phyloP scores from a whole-genome alignment of 768 basidiomycete species.

The Mycena chlorophos region DNA sequence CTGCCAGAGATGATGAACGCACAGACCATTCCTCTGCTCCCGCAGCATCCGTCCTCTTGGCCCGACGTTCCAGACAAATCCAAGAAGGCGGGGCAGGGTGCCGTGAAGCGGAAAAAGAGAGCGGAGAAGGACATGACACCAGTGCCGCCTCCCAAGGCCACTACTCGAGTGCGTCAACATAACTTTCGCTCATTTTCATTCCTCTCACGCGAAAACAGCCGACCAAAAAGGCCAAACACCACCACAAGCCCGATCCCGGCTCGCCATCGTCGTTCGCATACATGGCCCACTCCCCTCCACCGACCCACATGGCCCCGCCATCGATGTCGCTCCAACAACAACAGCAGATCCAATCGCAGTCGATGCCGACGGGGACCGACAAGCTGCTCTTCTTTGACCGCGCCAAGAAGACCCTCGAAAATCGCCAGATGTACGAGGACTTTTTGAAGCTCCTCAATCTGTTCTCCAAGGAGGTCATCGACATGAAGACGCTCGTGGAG shows the following conservation, averaged over 20 bases:
- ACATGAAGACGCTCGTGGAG: constrained; percentile 78
- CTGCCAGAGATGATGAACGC: constrained; percentile 62
- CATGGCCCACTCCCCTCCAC: constrained; percentile 43
- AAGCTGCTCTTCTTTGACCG: constrained; percentile 94
- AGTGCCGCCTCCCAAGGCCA: constrained; percentile 51
- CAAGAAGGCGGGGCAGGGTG: constrained; percentile 47
- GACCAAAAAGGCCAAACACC: constrained; percentile 64
- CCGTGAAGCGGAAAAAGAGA: constrained; percentile 59
- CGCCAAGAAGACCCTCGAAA: constrained; percentile 78
- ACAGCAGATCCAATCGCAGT: constrained; percentile 22
- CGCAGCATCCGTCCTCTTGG: constrained; percentile 53
- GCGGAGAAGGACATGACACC: constrained; percentile 71
- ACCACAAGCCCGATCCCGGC: constrained; percentile 58
- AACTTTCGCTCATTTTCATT: constrained; percentile 1
- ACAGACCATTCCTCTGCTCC: constrained; percentile 44
- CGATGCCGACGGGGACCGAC: constrained; percentile 43
- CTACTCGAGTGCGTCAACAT: constrained; percentile 44
- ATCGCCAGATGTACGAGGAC: constrained; percentile 81
- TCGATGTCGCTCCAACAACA: constrained; percentile 21
- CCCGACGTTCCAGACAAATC: constrained; percentile 38
- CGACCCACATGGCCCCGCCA: constrained; percentile 31
- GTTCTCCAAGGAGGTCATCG: constrained; percentile 90
- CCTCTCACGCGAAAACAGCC: constrained; percentile 28
- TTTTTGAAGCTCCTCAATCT: constrained; percentile 91
- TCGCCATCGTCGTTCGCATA: constrained; percentile 54